phyloP scores from a whole-genome alignment of 2,329 filamentous ascomycete species.

The Trichoderma semiorbis region DNA sequence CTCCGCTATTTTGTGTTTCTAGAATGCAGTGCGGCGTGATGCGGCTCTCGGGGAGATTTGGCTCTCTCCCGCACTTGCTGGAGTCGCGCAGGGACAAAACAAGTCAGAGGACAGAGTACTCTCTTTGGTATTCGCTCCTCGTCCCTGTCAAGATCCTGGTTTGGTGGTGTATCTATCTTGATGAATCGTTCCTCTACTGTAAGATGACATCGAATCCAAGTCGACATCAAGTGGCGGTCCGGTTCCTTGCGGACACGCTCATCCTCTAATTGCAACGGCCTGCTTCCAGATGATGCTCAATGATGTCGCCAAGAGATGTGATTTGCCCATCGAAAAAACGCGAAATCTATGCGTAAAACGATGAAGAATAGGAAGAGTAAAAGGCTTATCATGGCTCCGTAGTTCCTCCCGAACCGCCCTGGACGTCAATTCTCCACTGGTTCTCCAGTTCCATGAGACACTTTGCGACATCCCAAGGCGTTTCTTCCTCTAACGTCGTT shows the following conservation, averaged over 20 bases:
- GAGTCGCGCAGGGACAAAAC: background rate
- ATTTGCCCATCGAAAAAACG: background rate
- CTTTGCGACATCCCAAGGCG: constrained; percentile 50
- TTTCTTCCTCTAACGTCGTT: constrained; percentile 47
- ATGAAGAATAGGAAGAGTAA: background rate
- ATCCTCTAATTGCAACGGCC: background rate
- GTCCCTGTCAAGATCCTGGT: background rate
- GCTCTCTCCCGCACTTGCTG: background rate
- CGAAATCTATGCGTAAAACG: background rate
- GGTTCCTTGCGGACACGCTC: background rate
- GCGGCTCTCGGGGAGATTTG: background rate
- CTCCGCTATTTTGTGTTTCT: background rate
- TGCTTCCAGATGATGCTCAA: background rate
- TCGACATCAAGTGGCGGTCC: background rate
- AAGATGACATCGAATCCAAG: background rate
- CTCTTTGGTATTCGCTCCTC: background rate
- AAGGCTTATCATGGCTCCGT: background rate
- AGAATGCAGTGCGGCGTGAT: background rate
- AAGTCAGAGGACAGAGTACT: background rate
- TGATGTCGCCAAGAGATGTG: background rate
- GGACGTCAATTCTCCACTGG: constrained; percentile 31
- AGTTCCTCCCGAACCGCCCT: background rate
- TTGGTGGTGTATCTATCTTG: background rate
- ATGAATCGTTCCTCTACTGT: background rate
- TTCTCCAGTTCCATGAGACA: constrained; percentile 46